Base-by-base conservation (phyloP, 2,329 filamentous ascomycete genomes). In the Ophiostoma perfectum region DNA sequence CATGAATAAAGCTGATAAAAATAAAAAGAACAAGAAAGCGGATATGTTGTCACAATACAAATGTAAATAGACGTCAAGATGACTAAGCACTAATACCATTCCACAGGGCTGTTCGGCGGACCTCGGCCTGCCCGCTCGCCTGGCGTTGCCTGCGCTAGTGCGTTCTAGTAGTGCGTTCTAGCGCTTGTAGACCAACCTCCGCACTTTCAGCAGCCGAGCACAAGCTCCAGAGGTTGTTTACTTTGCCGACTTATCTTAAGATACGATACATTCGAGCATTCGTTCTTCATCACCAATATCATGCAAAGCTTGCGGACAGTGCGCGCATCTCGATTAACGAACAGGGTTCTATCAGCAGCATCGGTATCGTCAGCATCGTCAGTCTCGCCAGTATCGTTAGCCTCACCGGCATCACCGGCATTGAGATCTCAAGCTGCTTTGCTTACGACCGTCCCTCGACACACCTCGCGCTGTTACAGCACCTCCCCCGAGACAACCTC, bases 281-380 rank as follows among this genome's bases (percentile, higher is more conserved):
- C 27, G 27, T 27, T 27, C 27, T 27, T 27, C 60, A 63, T 27
- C 39, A 42, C 16, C 60, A 44, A n/a, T 63, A 55, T n/a, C 64
- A 68, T 68, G 67, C 67, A 39, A 44, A 45, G 64, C 18, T 60
- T 55, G 12, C 58, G 58, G 39, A 45, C 44, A 52, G 49, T 64
- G 45, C 14, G 18, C 18, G 45, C 67, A 47, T 45, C 64, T 66
- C 64, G 58, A 38, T 45, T 63, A 63, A 42, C 64, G 39, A n/a
- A 18, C 18, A 27, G 12, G 41, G 47, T 27, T n/a, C 4, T 42
- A 38, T 2, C 41, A 11, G 38, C 60, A 42, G 58, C 38, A 42
- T 41, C 58, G 4, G 5, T n/a, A 63, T 63, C 38, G 39, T 8
- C 42, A n/a, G 27, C 49, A 11, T 7, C 60, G 42, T 38, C 8